Percentiles rank a stretch among this genome's conserved stretches.
These are phyloP conservation scores for Leucoagaricus sp. DNA, from an alignment of 1,284 basidiomycete genomes.

Conservation along the genomic window DNA sequence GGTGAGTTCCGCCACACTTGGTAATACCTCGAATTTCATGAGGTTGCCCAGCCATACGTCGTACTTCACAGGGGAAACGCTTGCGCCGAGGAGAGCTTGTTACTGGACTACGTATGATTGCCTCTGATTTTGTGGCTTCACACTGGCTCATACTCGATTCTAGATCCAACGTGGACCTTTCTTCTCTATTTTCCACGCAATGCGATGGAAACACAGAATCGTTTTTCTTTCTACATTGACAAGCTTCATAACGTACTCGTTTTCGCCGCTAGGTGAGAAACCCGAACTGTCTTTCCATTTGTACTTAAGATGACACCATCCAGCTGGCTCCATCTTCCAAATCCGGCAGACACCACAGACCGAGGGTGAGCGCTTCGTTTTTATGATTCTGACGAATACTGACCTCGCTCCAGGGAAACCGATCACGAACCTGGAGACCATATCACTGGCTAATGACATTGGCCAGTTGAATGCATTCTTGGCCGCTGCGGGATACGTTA, in stretches of 20 bases:
- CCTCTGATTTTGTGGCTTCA: neutral
- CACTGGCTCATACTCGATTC: neutral
- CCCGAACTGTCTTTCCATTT: neutral
- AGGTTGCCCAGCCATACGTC: constrained; percentile 50
- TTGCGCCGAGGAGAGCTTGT: constrained; percentile 52
- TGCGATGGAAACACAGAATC: constrained; percentile 50
- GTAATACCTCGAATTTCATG: neutral
- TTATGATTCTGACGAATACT: neutral
- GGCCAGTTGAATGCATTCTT: constrained; percentile 51
- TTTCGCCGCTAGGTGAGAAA: constrained; percentile 50
- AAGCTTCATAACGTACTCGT: constrained; percentile 40
- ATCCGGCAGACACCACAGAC: constrained; percentile 41
- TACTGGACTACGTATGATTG: constrained; percentile 61
- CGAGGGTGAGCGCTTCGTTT: constrained; percentile 29
- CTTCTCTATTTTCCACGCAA: constrained; percentile 38
- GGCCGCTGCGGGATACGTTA: constrained; percentile 55
- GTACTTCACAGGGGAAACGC: constrained; percentile 51
- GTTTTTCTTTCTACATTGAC: constrained; percentile 50
- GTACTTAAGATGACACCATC: neutral
- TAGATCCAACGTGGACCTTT: constrained; percentile 41
- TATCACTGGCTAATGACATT: constrained; percentile 47
- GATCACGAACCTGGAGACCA: constrained; percentile 39
- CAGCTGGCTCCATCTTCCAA: constrained; percentile 58
- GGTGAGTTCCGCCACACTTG: constrained; percentile 29
- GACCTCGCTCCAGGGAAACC: constrained; percentile 23